phyloP scores from a whole-genome alignment of 495 filamentous ascomycete genomes.

The Aspergillus olivimuriae region DNA sequence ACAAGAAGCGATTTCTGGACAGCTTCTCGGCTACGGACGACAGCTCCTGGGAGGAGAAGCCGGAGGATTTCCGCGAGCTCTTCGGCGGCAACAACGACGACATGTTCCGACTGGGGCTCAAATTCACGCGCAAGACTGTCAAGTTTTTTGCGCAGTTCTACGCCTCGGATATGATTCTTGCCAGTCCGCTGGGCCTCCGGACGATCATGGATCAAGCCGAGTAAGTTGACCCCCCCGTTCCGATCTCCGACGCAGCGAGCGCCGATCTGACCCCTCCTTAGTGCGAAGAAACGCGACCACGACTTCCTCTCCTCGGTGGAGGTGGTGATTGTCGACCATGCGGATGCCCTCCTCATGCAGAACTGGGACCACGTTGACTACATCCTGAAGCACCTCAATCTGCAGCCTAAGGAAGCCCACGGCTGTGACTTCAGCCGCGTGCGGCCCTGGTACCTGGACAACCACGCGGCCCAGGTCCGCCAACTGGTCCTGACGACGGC shows the following conservation, averaged over 20 bases:
- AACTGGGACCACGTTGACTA: slow-evolving; percentile 96
- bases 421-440: slow-evolving; percentile 92
- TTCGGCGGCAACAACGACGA: slow-evolving; percentile 95
- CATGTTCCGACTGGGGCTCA: slow-evolving; percentile 87
- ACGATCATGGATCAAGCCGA: slow-evolving; percentile 77
- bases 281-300: slow-evolving; percentile 70
- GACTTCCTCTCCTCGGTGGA: slow-evolving; percentile 95
- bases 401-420: slow-evolving; percentile 82
- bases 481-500: slow-evolving; percentile 76
- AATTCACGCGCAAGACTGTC: slow-evolving; percentile 91
- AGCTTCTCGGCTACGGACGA: slow-evolving; percentile 61
- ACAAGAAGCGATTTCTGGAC: slow-evolving; percentile 86
- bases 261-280: slow-evolving; percentile 14
- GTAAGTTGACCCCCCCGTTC: slow-evolving; percentile 18
- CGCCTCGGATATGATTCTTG: slow-evolving; percentile 90
- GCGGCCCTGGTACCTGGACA: slow-evolving; percentile 85
- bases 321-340: slow-evolving; percentile 81
- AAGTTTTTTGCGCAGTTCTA: slow-evolving; percentile 96
- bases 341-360: slow-evolving; percentile 92
- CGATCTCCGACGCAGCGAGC: not conserved
- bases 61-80: slow-evolving; percentile 81
- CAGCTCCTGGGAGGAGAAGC: slow-evolving; percentile 62
- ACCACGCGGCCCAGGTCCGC: slow-evolving; percentile 68
- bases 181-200: slow-evolving; percentile 79
- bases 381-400: slow-evolving; percentile 86